Evolutionary conservation across 148 eudicot genomes (phyloP).

Genomic region (Rhododendron molle): DNA sequence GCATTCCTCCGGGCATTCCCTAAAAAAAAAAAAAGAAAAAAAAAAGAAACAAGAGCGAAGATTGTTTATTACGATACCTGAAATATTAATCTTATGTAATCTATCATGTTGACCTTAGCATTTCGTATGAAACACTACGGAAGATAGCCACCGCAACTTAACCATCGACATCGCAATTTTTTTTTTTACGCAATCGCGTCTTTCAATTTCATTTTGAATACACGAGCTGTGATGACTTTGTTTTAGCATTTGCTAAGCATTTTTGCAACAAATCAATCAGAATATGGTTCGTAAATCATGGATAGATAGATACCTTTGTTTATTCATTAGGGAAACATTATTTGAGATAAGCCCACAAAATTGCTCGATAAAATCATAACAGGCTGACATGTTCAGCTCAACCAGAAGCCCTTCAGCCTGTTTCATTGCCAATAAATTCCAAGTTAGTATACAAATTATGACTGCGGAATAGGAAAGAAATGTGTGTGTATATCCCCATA

Average conservation of each 20-base stretch:
- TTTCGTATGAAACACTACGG: not conserved
- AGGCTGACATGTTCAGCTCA: conserved; percentile 53
- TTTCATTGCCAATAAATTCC: conserved; percentile 4
- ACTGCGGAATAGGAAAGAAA: not conserved
- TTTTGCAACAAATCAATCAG: not conserved
- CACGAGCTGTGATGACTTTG: not conserved
- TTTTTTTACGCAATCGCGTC: no score
- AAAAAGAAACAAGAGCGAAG: not conserved
- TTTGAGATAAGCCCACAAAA: conserved; percentile 37
- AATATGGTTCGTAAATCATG: not conserved
- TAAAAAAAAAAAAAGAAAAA: conserved; percentile 12
- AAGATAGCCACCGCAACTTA: not conserved
- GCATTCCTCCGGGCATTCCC: conserved; percentile 90
- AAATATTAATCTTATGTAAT: not conserved
- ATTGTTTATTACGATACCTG: not conserved
- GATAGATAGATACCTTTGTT: conserved; percentile 40
- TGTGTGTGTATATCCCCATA: not conserved
- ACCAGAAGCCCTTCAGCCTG: conserved; percentile 64
- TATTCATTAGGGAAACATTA: conserved; percentile 51
- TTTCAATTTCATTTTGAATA: no score
- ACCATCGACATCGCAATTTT: not conserved
- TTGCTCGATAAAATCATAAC: conserved; percentile 63
- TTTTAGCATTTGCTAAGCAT: not conserved
- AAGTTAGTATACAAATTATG: not conserved
- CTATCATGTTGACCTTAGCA: not conserved